Base-by-base conservation (phyloP, 768 basidiomycete species). In the Auriscalpium orientale region DNA sequence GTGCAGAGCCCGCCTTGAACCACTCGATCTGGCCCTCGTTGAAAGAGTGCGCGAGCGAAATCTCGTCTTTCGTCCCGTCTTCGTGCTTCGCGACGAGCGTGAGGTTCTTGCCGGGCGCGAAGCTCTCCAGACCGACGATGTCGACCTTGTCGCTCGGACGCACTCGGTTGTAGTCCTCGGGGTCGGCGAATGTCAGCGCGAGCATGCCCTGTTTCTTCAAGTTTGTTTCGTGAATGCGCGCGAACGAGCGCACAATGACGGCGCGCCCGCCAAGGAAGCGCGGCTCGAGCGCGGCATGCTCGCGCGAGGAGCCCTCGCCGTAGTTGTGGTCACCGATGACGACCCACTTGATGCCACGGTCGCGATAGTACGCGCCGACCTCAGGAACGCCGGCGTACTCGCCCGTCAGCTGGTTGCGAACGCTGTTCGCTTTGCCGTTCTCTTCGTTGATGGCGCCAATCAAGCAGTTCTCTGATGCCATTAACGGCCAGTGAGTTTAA, bases 181-280 rank as follows among this genome's bases (percentile, higher is more conserved):
- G 81, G 74, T 98, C 82, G 58, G 73, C 89, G 69, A 98, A 97
- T 58, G 93, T 97, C 64, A 98, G 78, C 2, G 94, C 94, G 59
- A 98, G 90, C 91, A 95, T 94, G 65, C 94, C 94, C 77, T 98
- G 95, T 83, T 98, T 98, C 88, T 98, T 98, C 83, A 94, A 76
- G 80, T 95, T 94, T 68, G 92, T 92, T 77, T 91, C 94, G 74
- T 95, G 95, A 74, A 98, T 98, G 74, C 95, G 92, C 53, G 95
- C 95, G 72, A 98, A 98, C 36, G 91, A 94, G 70, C 93, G 84
- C 69, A 88, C 89, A 72, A 99, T 95, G 77, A 98, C 90, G 33
- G 95, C 95, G 56, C 93, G 79, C 60, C 95, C 95, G 58, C 93
- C 94, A 57, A 97, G 87, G 82, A 82, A 97, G 51, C 94, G 87